Evolutionary conservation across 2,329 filamentous ascomycete species (phyloP).

Genomic region (Zalaria sp.): DNA sequence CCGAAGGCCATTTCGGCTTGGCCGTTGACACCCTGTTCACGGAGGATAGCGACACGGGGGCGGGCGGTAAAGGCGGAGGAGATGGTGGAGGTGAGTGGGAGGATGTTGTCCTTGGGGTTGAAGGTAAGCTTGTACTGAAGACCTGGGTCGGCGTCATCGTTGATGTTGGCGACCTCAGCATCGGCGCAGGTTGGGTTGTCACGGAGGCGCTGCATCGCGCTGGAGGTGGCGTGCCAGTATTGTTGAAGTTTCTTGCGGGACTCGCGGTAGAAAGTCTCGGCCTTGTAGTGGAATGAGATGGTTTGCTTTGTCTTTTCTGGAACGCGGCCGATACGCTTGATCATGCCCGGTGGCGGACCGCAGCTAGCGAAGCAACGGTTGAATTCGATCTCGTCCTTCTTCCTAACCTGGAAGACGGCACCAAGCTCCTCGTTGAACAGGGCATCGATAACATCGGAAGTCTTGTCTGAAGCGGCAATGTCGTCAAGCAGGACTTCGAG

Average conservation of each 20-base stretch:
- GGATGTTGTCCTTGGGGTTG: slow-evolving; percentile 60
- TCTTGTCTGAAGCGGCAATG: slow-evolving; percentile 46
- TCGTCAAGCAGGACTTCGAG: slow-evolving; percentile 73
- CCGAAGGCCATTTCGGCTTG: slow-evolving; percentile 97
- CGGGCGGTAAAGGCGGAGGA: slow-evolving; percentile 46
- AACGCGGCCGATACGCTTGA: slow-evolving; percentile 73
- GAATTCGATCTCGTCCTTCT: slow-evolving; percentile 72
- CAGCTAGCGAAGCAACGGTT: slow-evolving; percentile 82
- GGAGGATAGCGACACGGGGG: slow-evolving; percentile 76
- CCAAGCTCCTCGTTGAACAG: slow-evolving; percentile 96
- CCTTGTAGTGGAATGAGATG: slow-evolving; percentile 59
- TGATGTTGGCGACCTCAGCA: slow-evolving; percentile 61
- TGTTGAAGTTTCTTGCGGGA: slow-evolving; percentile 64
- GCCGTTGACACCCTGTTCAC: slow-evolving; percentile 92
- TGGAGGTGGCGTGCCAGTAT: slow-evolving; percentile 77
- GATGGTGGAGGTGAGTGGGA: slow-evolving; percentile 53
- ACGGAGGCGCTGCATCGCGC: slow-evolving; percentile 77
- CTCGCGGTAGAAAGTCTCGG: slow-evolving; percentile 53
- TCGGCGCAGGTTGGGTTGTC: slow-evolving; percentile 84
- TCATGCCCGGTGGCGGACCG: slow-evolving; percentile 65
- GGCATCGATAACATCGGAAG: slow-evolving; percentile 50
- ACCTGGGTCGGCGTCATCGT: slow-evolving; percentile 65
- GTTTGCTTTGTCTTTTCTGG: slow-evolving; percentile 57
- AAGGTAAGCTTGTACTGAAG: slow-evolving; percentile 73
- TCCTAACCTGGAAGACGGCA: slow-evolving; percentile 87